Percentiles rank a stretch among this genome's conserved stretches.
These are phyloP conservation scores for Rhizopogon rudus DNA, from an alignment of 768 basidiomycete genomes.

Conservation along the genomic window DNA sequence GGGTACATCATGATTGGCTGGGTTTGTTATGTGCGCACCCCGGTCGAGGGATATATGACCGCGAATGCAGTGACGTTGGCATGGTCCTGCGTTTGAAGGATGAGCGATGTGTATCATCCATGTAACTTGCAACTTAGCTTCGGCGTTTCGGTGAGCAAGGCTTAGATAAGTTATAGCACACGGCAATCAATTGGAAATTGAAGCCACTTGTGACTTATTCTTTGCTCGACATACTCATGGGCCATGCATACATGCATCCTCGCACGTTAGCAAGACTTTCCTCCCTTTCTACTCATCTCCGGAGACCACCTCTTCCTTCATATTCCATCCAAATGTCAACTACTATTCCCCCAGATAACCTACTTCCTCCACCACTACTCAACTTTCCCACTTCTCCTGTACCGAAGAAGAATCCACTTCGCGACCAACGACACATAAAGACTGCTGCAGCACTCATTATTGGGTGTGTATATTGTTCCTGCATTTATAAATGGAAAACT, in stretches of 20 bases:
- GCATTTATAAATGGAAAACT: background rate
- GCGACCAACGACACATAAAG: conserved; percentile 65
- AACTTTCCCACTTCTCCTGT: conserved; percentile 51
- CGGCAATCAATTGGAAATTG: background rate
- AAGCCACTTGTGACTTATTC: background rate
- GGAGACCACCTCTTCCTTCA: background rate
- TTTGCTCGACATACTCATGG: background rate
- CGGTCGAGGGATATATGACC: too few species aligned
- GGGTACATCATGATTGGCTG: too few species aligned
- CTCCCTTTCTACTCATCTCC: conserved; percentile 10
- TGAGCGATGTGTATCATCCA: too few species aligned
- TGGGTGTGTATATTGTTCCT: conserved; percentile 41
- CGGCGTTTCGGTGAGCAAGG: too few species aligned
- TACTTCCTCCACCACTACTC: background rate
- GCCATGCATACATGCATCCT: conserved; percentile 13
- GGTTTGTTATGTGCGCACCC: too few species aligned
- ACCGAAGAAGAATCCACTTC: conserved; percentile 56
- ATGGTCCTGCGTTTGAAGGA: too few species aligned
- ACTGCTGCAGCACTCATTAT: conserved; percentile 75
- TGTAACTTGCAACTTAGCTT: too few species aligned
- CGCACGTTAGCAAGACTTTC: conserved; percentile 9
- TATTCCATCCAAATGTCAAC: conserved; percentile 4
- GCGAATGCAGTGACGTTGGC: too few species aligned
- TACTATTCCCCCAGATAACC: background rate
- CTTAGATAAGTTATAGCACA: background rate